Percentiles rank a stretch among this genome's conserved stretches.
phyloP scores from a whole-genome alignment of 2,329 filamentous ascomycete species.

The Penicillium sp. region DNA sequence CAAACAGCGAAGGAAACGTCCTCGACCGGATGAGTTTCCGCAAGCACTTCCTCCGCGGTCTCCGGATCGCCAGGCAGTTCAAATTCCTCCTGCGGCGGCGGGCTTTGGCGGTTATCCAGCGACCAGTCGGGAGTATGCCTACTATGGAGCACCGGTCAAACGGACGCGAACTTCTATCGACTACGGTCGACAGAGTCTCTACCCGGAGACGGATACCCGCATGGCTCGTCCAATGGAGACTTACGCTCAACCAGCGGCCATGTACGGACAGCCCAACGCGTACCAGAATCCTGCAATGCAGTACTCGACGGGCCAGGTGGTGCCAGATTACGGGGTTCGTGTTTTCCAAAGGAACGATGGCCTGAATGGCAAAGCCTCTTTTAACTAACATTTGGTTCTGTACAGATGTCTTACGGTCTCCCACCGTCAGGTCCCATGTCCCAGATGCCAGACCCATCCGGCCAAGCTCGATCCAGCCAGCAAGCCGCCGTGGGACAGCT shows the following conservation, averaged over 20 bases:
- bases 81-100: conserved; percentile 33
- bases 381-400: background rate
- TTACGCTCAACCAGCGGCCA: conserved; percentile 35
- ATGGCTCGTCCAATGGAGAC: conserved; percentile 39
- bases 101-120: conserved; percentile 34
- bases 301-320: conserved; percentile 37
- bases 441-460: conserved; percentile 37
- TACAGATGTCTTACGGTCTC: conserved; percentile 37
- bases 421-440: conserved; percentile 34
- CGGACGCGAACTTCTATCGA: conserved; percentile 43
- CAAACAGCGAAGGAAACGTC: conserved; percentile 38
- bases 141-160: conserved; percentile 37
- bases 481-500: conserved; percentile 40
- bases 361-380: background rate
- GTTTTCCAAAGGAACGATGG: background rate
- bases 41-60: conserved; percentile 37
- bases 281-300: conserved; percentile 39
- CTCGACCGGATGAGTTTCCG: conserved; percentile 41
- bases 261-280: conserved; percentile 33
- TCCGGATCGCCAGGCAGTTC: conserved; percentile 39
- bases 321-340: conserved; percentile 41
- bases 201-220: conserved; percentile 35
- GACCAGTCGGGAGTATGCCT: conserved; percentile 35
- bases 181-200: conserved; percentile 35
- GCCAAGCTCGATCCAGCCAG: conserved; percentile 33